A percentile compares a stretch with the other conserved stretches of the same genome.
These are phyloP conservation scores for Yamadazyma atlantica DNA, from an alignment of 1,139 yeast genomes.

Conservation along the genomic window DNA sequence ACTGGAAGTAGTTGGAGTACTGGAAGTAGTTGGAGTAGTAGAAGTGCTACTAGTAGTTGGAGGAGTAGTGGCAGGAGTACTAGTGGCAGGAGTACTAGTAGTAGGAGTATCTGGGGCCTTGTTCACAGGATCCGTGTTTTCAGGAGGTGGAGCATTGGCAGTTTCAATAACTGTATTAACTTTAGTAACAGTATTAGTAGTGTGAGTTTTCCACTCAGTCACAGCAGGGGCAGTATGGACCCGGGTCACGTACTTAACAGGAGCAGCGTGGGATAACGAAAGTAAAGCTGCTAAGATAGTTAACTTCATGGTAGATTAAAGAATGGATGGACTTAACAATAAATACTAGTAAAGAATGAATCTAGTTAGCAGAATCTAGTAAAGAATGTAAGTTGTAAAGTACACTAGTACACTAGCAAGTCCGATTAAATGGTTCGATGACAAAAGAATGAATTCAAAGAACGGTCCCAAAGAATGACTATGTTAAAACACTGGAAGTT, in stretches of 20 bases:
- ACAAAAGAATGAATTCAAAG: not conserved
- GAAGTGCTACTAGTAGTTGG: not conserved
- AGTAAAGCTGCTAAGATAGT: slow-evolving; percentile 18
- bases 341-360: slow-evolving; percentile 1
- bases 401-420: too few relatives aligned
- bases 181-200: slow-evolving; percentile 30
- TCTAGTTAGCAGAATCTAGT: not conserved
- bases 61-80: not conserved
- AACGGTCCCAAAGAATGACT: not conserved
- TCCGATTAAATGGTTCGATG: not conserved
- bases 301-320: slow-evolving; percentile 15
- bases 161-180: slow-evolving; percentile 56
- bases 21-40: slow-evolving; percentile 8
- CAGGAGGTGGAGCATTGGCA: slow-evolving; percentile 20
- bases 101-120: slow-evolving; percentile 10
- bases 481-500: not conserved
- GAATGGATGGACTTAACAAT: slow-evolving; percentile 3
- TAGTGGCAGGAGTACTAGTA: slow-evolving; percentile 12
- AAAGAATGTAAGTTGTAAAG: not conserved
- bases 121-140: slow-evolving; percentile 14
- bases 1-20: slow-evolving; percentile 6
- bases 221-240: slow-evolving; percentile 32
- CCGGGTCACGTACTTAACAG: slow-evolving; percentile 24
- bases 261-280: slow-evolving; percentile 28
- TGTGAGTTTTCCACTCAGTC: slow-evolving; percentile 22